Conservation (phyloP, 116 monocot species). For the Zostera marina region DNA sequence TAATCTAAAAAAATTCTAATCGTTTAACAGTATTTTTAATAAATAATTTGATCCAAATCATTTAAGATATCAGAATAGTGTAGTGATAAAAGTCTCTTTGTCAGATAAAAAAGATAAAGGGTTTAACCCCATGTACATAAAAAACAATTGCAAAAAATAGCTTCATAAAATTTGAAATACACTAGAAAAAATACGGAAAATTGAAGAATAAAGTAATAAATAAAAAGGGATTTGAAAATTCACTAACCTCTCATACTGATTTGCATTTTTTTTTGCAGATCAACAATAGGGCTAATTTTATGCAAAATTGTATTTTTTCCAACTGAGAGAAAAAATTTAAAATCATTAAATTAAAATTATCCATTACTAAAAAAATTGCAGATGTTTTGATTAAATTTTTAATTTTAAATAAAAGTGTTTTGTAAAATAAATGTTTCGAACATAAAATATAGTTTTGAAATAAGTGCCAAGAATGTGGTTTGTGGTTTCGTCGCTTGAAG, state of each 20-base stretch:
- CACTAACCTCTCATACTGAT: background rate
- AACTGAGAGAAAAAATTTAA: background rate
- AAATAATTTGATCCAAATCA: no score
- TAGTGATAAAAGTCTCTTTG: no score
- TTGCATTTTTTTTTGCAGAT: background rate
- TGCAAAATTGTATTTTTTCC: constrained; percentile 1
- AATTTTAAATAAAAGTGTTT: background rate
- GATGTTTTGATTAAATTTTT: background rate
- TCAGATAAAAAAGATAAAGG: no score
- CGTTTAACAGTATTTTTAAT: no score
- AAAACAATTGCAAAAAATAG: no score
- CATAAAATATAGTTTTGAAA: no score
- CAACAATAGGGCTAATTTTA: background rate
- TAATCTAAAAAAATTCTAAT: no score
- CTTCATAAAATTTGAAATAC: background rate
- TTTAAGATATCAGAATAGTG: no score
- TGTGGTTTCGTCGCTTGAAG: no score
- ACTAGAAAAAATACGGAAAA: background rate
- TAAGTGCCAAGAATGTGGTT: no score
- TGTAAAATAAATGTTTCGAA: no score
- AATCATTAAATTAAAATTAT: background rate
- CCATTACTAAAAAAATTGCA: background rate
- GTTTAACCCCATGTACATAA: no score
- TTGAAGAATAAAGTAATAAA: background rate
- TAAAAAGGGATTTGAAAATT: background rate